Conservation (phyloP, 1,284 basidiomycete species). For the Malassezia pachydermatis region DNA sequence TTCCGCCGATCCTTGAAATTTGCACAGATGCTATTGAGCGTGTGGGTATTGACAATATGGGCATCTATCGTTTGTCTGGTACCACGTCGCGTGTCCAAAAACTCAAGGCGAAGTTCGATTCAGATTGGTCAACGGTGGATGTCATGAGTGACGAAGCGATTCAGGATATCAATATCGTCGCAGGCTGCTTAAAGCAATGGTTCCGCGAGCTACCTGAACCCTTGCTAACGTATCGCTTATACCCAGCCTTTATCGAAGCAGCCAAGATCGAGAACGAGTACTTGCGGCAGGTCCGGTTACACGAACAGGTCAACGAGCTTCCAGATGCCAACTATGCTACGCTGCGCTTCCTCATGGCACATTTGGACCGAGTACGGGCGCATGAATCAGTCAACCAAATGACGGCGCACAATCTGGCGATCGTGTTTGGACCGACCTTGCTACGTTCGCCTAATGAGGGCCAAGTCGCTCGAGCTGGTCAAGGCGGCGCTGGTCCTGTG, state of each 20-base stretch:
- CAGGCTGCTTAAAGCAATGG: constrained; percentile 89
- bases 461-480: constrained; percentile 8
- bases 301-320: constrained; percentile 92
- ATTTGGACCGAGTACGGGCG: constrained; percentile 58
- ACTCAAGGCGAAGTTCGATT: constrained; percentile 71
- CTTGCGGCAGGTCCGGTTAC: constrained; percentile 71
- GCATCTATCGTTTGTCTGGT: constrained; percentile 87
- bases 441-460: constrained; percentile 27
- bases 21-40: constrained; percentile 80
- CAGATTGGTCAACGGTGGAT: constrained; percentile 46
- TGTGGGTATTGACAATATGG: constrained; percentile 63
- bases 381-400: constrained; percentile 65
- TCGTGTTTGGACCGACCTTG: constrained; percentile 93
- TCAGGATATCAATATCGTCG: constrained; percentile 87
- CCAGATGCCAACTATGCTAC: constrained; percentile 98
- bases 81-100: constrained; percentile 76
- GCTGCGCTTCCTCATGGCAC: constrained; percentile 86
- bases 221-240: constrained; percentile 69
- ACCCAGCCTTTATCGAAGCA: constrained; percentile 86
- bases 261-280: constrained; percentile 67
- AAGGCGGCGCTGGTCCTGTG: constrained; percentile 12
- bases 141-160: constrained; percentile 47
- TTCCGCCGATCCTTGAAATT: constrained; percentile 77
- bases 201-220: constrained; percentile 92
- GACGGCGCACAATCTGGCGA: constrained; percentile 83